Base-by-base conservation (phyloP, 2,329 filamentous ascomycete genomes). In the Alternaria sp. region DNA sequence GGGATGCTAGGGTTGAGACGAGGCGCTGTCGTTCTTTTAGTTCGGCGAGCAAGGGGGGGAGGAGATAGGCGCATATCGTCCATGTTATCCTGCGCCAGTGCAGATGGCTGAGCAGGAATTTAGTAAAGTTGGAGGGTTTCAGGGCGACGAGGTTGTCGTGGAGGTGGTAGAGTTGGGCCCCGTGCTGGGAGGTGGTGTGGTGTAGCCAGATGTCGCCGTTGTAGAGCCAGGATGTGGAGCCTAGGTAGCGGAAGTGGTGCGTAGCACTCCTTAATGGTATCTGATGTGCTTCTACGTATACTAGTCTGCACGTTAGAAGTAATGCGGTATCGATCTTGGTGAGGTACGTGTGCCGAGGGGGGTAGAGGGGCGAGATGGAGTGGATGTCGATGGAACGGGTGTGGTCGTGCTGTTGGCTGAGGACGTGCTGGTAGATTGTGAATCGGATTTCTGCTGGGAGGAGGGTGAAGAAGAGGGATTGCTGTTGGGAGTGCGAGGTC, bases 281-380 rank as follows among this genome's bases (percentile, higher is more conserved):
- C 4, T 74, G 60, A 5, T 72, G 74, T 1, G 80, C 77, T 61
- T 83, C 81, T 19, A 64, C 69, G 65, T 82, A 83, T 25, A 81
- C 65, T 3, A 75, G 69, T 6, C 80, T 77, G 51, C 81, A 83
- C 7, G 81, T 81, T 19, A 65, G 72, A 0, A 83, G 74, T 15
- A 83, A 71, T 5, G 68, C 26, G 5, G 71, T 79, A 47, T 77
- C 57, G 19, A 69, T 64, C 2, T 40, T 54, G n/a, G 78, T 62
- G 54, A 72, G 71, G 54, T 76, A 65, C 3, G 75, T 73, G 63
- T 81, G 79, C 4, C 67, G 64, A 0, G 71, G 72, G 1, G 71
- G 72, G 51, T 65, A 67, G 4, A 65, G 56, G 28, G 66, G 62
- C 4, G 65, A 66, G 19, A 66, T 57, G 7, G 57, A 62, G 25